These are phyloP conservation scores for Plantago major DNA, from an alignment of 257 asterid species.

Conservation along the genomic window DNA sequence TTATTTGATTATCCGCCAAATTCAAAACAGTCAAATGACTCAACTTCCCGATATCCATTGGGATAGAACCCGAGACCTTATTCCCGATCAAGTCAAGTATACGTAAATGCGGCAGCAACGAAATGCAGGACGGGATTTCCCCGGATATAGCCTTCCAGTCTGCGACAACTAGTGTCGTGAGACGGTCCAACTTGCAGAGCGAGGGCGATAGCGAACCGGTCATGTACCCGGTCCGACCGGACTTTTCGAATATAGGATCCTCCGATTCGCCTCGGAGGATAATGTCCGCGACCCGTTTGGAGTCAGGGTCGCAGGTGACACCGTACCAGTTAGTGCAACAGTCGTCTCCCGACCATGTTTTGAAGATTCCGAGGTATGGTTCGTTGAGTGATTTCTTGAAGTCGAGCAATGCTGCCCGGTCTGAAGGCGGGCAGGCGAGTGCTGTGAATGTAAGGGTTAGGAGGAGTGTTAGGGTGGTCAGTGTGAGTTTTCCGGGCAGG, in stretches of 20 bases:
- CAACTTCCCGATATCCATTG: conserved; percentile 61
- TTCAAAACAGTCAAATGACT: conserved; percentile 62
- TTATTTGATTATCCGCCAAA: conserved; percentile 74
- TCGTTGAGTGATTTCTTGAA: conserved; percentile 64
- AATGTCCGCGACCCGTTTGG: conserved; percentile 74
- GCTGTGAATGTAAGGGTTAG: conserved; percentile 29
- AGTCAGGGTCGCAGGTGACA: conserved; percentile 75
- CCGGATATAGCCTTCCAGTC: conserved; percentile 95
- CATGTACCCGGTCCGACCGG: conserved; percentile 97
- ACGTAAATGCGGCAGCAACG: conserved; percentile 50
- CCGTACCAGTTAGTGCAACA: conserved; percentile 89
- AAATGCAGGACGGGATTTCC: conserved; percentile 63
- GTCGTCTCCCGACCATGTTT: conserved; percentile 69
- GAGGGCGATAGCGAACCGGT: conserved; percentile 70
- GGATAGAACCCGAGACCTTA: conserved; percentile 70
- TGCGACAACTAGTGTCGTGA: conserved; percentile 76
- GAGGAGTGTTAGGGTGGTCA: conserved; percentile 27
- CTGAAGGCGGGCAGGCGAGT: conserved; percentile 61
- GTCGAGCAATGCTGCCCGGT: conserved; percentile 57
- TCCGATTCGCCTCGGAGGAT: conserved; percentile 91
- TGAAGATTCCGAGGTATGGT: conserved; percentile 77
- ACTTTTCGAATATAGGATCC: conserved; percentile 76
- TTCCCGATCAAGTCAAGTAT: conserved; percentile 83
- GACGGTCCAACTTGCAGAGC: conserved; percentile 67
- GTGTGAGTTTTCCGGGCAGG: conserved; percentile 17